Percentiles rank a stretch among this genome's conserved stretches.
Evolutionary conservation across 2,329 filamentous ascomycete species (phyloP).

Genomic region (Alternaria viburni): DNA sequence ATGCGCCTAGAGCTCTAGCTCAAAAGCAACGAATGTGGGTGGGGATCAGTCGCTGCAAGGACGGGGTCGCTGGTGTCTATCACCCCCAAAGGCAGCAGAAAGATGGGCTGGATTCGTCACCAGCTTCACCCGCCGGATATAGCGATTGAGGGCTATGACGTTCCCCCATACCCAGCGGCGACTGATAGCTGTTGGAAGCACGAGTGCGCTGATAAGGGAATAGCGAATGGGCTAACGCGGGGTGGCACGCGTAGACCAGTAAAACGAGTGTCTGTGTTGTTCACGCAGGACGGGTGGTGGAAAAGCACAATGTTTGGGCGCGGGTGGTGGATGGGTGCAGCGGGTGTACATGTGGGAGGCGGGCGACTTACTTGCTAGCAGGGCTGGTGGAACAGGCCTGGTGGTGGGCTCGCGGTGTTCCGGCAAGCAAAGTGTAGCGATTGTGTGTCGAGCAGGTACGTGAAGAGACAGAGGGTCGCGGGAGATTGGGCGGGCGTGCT

Average conservation of each 20-base stretch:
- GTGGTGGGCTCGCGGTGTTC: slow-evolving; percentile 34
- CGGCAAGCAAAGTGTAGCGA: slow-evolving; percentile 39
- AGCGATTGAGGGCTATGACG: slow-evolving; percentile 34
- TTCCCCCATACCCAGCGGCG: slow-evolving; percentile 21
- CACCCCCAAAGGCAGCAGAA: slow-evolving; percentile 13
- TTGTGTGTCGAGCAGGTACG: slow-evolving; percentile 15
- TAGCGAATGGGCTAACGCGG: slow-evolving; percentile 44
- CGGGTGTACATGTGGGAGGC: slow-evolving; percentile 18
- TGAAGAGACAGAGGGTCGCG: slow-evolving; percentile 22
- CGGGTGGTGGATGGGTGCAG: slow-evolving; percentile 18
- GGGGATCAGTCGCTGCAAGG: slow-evolving; percentile 11
- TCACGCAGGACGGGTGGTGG: slow-evolving; percentile 27
- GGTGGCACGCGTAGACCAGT: slow-evolving; percentile 21
- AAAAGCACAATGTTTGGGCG: slow-evolving; percentile 18
- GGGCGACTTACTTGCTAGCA: slow-evolving; percentile 38
- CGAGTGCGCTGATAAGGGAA: slow-evolving; percentile 40
- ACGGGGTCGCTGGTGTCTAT: slow-evolving; percentile 16
- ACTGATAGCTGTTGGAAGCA: slow-evolving; percentile 37
- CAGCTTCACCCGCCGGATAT: slow-evolving; percentile 18
- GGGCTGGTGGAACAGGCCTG: slow-evolving; percentile 33
- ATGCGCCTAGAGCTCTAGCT: slow-evolving; percentile 16
- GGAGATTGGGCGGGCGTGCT: slow-evolving; percentile 35
- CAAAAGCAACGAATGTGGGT: slow-evolving; percentile 24
- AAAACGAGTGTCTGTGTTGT: slow-evolving; percentile 29
- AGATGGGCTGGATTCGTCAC: slow-evolving; percentile 29